Conservation (phyloP, 306 rosid species). For the Castanea sativa region DNA sequence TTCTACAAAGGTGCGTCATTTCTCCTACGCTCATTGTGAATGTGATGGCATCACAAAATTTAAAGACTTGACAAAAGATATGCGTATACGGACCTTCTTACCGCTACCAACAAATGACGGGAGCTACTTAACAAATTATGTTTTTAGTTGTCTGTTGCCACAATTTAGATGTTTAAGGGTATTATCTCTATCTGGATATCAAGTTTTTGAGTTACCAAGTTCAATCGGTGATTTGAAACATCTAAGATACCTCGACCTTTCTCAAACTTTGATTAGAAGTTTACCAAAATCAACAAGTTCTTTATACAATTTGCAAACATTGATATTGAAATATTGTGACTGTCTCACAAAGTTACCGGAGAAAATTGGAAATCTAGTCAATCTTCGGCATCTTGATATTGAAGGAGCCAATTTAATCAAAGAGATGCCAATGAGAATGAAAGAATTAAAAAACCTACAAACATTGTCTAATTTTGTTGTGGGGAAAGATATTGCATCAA, state of each 20-base stretch:
- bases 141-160: neutral
- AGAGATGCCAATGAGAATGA: neutral
- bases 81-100: conserved; percentile 69
- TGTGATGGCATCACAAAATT: neutral
- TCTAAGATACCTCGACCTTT: conserved; percentile 1
- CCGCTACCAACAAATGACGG: neutral
- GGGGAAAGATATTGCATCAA: too few species aligned
- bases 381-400: too few species aligned
- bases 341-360: neutral
- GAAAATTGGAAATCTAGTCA: neutral
- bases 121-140: conserved; percentile 25
- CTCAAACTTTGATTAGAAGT: neutral
- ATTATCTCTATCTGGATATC: neutral
- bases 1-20: neutral
- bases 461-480: too few species aligned
- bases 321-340: neutral
- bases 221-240: conserved; percentile 2
- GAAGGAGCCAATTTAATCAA: too few species aligned
- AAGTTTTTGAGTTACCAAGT: neutral
- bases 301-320: conserved; percentile 6
- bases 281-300: neutral
- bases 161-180: neutral
- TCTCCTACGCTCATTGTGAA: too few species aligned
- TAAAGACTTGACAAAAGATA: neutral
- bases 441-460: neutral